phyloP scores from a whole-genome alignment of 129 eudicot genomes.

The Gnaphalium uliginosum region DNA sequence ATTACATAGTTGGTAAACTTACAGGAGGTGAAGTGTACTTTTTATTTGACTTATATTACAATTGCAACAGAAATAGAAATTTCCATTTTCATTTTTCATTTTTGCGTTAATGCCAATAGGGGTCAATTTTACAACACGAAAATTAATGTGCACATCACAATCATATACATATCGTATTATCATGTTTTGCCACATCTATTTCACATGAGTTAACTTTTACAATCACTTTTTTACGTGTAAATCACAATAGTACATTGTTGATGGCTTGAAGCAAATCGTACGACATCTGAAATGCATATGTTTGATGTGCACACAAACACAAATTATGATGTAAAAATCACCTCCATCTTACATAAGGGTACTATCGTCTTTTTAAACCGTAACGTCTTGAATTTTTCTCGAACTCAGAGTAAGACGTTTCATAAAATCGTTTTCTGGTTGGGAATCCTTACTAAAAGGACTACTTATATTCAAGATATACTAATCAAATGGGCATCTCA shows the following conservation, averaged over 20 bases:
- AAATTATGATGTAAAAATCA: no score
- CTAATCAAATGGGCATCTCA: neutral
- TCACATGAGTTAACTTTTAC: no score
- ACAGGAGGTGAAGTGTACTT: neutral
- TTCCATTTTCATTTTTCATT: neutral
- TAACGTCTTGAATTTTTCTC: neutral
- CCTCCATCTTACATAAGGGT: neutral
- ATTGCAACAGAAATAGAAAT: slow-evolving; percentile 15
- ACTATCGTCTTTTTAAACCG: neutral
- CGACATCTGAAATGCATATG: no score
- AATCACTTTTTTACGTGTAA: no score
- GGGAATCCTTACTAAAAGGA: no score
- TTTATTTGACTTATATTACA: neutral
- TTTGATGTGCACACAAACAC: no score
- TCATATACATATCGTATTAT: neutral
- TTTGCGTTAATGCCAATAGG: slow-evolving; percentile 3
- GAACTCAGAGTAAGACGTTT: neutral
- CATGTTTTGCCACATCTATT: neutral
- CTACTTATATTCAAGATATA: no score
- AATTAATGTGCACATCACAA: neutral
- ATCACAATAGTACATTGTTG: no score
- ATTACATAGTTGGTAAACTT: slow-evolving; percentile 17
- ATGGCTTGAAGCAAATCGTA: no score
- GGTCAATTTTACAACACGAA: neutral
- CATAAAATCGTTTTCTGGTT: neutral